Evolutionary conservation across 345 rosid genomes (phyloP).

Genomic region (Populus pruinosa): DNA sequence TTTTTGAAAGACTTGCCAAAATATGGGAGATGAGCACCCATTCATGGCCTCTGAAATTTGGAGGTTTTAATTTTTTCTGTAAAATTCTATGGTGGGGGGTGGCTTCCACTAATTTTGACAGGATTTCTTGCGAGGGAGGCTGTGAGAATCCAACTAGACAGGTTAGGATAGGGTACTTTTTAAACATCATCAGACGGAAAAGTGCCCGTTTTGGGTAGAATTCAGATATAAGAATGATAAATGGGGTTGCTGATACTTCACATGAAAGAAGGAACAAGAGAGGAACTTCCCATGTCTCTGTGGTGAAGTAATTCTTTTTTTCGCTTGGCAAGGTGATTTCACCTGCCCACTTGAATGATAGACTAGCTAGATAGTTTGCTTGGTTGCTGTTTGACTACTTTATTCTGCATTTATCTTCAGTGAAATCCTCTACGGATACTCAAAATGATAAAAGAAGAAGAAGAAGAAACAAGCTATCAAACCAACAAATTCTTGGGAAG

Average conservation of each 20-base stretch:
- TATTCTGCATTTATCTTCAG: not conserved
- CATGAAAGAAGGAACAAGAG: not conserved
- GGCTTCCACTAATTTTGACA: not conserved
- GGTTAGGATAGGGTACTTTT: not conserved
- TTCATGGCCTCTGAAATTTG: not conserved
- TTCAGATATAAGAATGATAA: not conserved
- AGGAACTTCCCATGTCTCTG: not conserved
- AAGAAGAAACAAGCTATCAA: not conserved
- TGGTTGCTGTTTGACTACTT: not conserved
- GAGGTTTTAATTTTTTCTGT: not conserved
- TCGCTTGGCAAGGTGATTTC: not conserved
- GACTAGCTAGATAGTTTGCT: not conserved
- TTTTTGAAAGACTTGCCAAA: no score
- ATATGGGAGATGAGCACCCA: not conserved
- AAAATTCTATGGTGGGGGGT: not conserved
- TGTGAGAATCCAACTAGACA: not conserved
- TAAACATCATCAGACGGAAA: not conserved
- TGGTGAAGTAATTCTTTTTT: not conserved
- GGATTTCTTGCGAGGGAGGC: no score
- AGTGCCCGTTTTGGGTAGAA: not conserved
- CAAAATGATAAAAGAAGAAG: not conserved
- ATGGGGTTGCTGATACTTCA: not conserved
- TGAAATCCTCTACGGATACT: not conserved
- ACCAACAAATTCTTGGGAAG: not conserved
- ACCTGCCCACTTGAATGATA: not conserved